Conservation (phyloP, 2,329 filamentous ascomycete genomes). For the Colletotrichum lindemuthianum region DNA sequence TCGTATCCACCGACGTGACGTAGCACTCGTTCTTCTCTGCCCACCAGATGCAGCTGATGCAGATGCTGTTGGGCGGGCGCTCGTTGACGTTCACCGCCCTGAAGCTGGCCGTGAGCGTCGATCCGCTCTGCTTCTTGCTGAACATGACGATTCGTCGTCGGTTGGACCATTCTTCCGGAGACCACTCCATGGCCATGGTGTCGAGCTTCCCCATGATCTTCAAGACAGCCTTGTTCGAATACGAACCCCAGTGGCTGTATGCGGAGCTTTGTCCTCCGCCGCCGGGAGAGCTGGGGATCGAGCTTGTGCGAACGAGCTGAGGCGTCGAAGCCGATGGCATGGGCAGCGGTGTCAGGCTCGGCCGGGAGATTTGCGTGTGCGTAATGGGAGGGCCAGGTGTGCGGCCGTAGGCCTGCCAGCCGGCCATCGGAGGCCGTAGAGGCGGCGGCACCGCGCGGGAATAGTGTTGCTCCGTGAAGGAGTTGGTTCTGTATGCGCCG, state of each 20-base stretch:
- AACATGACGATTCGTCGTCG: constrained; percentile 91
- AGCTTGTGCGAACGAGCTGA: constrained; percentile 66
- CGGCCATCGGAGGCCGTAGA: constrained; percentile 50
- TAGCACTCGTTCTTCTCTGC: constrained; percentile 89
- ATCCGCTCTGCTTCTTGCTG: constrained; percentile 81
- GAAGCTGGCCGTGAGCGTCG: constrained; percentile 84
- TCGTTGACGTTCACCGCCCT: constrained; percentile 82
- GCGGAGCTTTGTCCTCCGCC: constrained; percentile 52
- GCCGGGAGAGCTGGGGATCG: constrained; percentile 53
- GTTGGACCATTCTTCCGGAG: constrained; percentile 79
- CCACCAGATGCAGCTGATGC: constrained; percentile 98
- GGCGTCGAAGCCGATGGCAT: constrained; percentile 58
- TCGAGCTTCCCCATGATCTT: constrained; percentile 89
- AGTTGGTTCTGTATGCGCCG: constrained; percentile 62
- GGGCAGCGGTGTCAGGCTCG: constrained; percentile 59
- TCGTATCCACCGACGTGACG: constrained; percentile 97
- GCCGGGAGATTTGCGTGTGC: constrained; percentile 56
- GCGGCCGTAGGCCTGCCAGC: constrained; percentile 55
- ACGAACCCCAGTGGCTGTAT: constrained; percentile 84
- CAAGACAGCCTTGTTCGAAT: constrained; percentile 84
- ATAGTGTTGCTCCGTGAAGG: constrained; percentile 60
- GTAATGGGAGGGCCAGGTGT: constrained; percentile 47
- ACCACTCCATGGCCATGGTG: constrained; percentile 86
- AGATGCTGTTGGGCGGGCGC: constrained; percentile 84
- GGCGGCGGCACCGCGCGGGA: constrained; percentile 46